Evolutionary conservation across 352 stramenopile species (phyloP), one percentile per base, ranked within the genome.

Genomic region (Phytophthora syringae): DNA sequence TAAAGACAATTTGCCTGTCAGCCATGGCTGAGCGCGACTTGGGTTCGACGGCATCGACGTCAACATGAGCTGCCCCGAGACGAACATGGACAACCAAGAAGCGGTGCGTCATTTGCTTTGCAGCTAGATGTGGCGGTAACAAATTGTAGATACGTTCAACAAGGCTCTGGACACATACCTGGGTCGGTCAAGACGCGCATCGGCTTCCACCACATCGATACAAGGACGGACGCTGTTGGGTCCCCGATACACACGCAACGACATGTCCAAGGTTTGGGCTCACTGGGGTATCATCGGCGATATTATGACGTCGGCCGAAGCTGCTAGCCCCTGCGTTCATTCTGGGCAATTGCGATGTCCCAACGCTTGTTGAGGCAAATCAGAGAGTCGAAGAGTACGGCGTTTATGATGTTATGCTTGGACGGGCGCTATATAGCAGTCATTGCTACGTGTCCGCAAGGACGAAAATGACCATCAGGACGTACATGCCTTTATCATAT

Each of bases 1-100:
- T n/a, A n/a, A n/a, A n/a, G n/a, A 9, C n/a, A 47, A 6, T 43
- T n/a, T 66, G 25, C 18, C 34, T 92, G 84, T 92, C 82, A 10
- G 84, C 86, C 4, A 76, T 84, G 74, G 86, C 93, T 27, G 72
- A 92, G 7, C 76, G 81, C 2, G 84, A 94, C 51, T 67, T 94
- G 13, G 84, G 86, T 94, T 94, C 61, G 84, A 94, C 48, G 84
- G 84, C 45, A 91, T 94, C 39, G 86, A 94, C 50, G 92, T 94
- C 71, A 93, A 94, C 63, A 93, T 94, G 86, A 84, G 86, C 12
- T 94, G 86, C 25, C 86, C 86, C 0, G 81, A 94, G 36, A 77
- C 65, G 13, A 88, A 90, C 44, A 82, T 94, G 7, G 90, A 84
- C 64, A 92, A 90, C 21, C 86, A 94, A 75, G 80, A 37, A 92